Evolutionary conservation across 1,139 yeast species (phyloP).

Genomic region (Zygosaccharomyces pseudobailii): DNA sequence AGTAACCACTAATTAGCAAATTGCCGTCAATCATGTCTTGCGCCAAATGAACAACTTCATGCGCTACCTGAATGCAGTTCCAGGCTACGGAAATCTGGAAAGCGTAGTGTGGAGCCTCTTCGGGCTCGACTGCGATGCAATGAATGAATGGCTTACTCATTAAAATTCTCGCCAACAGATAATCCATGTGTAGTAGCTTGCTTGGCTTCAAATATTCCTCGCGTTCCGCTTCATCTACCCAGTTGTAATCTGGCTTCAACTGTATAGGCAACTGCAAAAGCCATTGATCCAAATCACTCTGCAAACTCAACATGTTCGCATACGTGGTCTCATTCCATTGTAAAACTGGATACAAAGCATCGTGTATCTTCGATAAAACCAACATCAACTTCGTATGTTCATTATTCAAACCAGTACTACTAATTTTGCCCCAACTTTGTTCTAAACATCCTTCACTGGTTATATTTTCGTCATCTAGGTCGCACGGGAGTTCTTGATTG

Average conservation of each 20-base stretch:
- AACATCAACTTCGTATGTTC: conserved; percentile 72
- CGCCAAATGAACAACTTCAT: conserved; percentile 72
- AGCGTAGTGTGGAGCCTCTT: conserved; percentile 26
- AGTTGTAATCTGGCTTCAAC: conserved; percentile 54
- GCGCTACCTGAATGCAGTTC: conserved; percentile 76
- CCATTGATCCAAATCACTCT: conserved; percentile 68
- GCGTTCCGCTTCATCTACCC: conserved; percentile 34
- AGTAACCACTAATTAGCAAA: conserved; percentile 74
- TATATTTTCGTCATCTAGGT: conserved; percentile 79
- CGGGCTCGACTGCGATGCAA: conserved; percentile 32
- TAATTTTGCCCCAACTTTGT: conserved; percentile 41
- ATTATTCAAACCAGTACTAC: conserved; percentile 73
- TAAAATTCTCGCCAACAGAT: conserved; percentile 63
- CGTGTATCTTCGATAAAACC: conserved; percentile 49
- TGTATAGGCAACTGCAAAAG: conserved; percentile 60
- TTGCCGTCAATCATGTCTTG: conserved; percentile 68
- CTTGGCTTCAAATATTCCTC: conserved; percentile 55
- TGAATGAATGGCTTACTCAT: conserved; percentile 71
- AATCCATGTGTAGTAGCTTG: conserved; percentile 58
- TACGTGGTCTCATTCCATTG: conserved; percentile 19
- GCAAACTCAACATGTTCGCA: conserved; percentile 50
- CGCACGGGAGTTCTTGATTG: conserved; percentile 78
- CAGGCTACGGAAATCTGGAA: conserved; percentile 53
- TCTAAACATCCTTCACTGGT: conserved; percentile 44
- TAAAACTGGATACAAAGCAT: conserved; percentile 38